Conservation (phyloP, 2,329 filamentous ascomycete genomes). For the Xylariomycetidae sp. region DNA sequence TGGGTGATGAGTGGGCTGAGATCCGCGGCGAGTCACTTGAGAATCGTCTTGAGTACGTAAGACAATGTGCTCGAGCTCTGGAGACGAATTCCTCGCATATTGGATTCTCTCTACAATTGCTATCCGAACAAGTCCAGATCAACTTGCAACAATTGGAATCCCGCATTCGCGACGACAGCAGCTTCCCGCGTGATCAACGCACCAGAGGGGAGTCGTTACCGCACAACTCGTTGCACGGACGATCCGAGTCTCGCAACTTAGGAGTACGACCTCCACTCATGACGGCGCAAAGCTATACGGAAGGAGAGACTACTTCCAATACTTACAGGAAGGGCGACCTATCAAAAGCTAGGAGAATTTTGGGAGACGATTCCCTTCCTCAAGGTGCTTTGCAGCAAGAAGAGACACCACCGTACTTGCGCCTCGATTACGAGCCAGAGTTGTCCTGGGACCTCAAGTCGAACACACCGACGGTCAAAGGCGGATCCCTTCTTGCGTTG, state of each 20-base stretch:
- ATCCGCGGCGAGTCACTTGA: slow-evolving; percentile 86
- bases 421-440: slow-evolving; percentile 82
- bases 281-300: slow-evolving; percentile 59
- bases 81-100: slow-evolving; percentile 85
- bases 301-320: slow-evolving; percentile 49
- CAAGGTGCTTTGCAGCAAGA: slow-evolving; percentile 50
- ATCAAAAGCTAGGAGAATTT: slow-evolving; percentile 62
- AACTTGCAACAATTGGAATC: slow-evolving; percentile 45
- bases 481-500: slow-evolving; percentile 80
- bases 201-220: slow-evolving; percentile 55
- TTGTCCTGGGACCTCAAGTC: slow-evolving; percentile 84
- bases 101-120: slow-evolving; percentile 78
- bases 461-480: slow-evolving; percentile 73
- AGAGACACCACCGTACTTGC: slow-evolving; percentile 78
- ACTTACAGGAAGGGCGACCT: slow-evolving; percentile 56
- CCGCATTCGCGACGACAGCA: slow-evolving; percentile 39
- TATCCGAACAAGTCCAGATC: slow-evolving; percentile 74
- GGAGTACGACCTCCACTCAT: slow-evolving; percentile 42
- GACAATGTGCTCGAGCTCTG: slow-evolving; percentile 70
- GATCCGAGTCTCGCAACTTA: slow-evolving; percentile 48
- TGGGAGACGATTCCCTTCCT: slow-evolving; percentile 59
- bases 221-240: slow-evolving; percentile 50
- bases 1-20: slow-evolving; percentile 94
- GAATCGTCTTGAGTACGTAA: slow-evolving; percentile 76
- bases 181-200: slow-evolving; percentile 44